Base-by-base conservation (phyloP, 345 rosid genomes). In the Arabidopsis suecica region DNA sequence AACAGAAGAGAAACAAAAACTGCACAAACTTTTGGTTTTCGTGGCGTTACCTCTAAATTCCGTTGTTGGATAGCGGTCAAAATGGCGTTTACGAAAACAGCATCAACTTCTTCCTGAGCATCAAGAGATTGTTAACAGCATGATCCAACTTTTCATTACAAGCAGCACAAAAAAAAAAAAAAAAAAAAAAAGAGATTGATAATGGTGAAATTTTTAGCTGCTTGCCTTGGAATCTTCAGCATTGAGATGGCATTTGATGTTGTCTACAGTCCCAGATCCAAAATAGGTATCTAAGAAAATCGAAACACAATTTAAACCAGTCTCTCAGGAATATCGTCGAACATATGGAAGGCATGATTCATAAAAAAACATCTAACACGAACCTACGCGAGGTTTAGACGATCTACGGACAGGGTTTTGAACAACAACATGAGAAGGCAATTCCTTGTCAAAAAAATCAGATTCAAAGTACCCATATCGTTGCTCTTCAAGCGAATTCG, bases 401-500 rank as follows among this genome's bases (percentile, higher is more conserved):
- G 91, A 87, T 62, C 86, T 80, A 36, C 77, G 85, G 59, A 84
- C 38, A 6, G 98, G 98, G 72, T 94, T 94, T 82, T 90, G 97
- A 58, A 94, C 98, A 50, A 94, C 66, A 11, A 87, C 80, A 66
- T 88, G 88, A 70, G 95, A 89, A 61, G 97, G 96, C 79, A 88
- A 69, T 6, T 83, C 84, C 81, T 91, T 94, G 7, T 86, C 87
- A 68, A 81, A 88, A 78, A 86, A 88, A 79, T 91, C 96, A 51
- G 86, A 73, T 32, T 74, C 78, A 48, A 89, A 93, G 85, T 72
- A 83, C 2, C 97, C 98, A 68, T 87, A 91, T 20, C 98, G 86
- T 81, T 91, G 98, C 59, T 94, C 98, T 76, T 94, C 97, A 13
- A 94, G 89, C 16, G 98, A 91, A 61, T 91, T 88, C 62, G 96